Conservation (phyloP, 2,329 filamentous ascomycete genomes). For the Aspergillus fructus region DNA sequence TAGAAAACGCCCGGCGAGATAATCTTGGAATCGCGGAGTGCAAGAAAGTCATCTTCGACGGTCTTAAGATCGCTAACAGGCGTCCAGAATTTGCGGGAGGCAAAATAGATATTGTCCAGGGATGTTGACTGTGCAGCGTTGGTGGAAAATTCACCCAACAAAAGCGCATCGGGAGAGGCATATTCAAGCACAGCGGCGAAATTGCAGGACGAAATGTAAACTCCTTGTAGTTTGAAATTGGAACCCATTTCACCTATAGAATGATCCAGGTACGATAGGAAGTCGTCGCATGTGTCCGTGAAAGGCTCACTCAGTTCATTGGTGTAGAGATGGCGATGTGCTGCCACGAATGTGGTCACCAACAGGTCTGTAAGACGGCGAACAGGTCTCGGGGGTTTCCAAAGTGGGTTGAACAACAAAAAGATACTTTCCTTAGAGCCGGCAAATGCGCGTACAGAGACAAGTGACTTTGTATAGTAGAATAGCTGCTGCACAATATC, state of each 20-base stretch:
- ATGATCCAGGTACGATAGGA: slow-evolving; percentile 46
- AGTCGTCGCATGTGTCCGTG: slow-evolving; percentile 38
- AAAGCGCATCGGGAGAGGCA: slow-evolving; percentile 42
- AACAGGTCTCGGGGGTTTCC: slow-evolving; percentile 39
- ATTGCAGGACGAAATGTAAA: slow-evolving; percentile 56
- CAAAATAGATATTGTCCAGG: slow-evolving; percentile 13
- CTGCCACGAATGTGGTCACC: slow-evolving; percentile 53
- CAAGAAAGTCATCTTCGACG: slow-evolving; percentile 16
- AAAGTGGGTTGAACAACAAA: slow-evolving; percentile 54
- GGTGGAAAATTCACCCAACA: slow-evolving; percentile 28
- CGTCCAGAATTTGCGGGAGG: slow-evolving; percentile 26
- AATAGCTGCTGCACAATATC: slow-evolving; percentile 59
- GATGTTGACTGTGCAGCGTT: slow-evolving; percentile 12
- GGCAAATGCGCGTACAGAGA: slow-evolving; percentile 54
- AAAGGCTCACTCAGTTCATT: slow-evolving; percentile 38
- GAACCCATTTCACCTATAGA: slow-evolving; percentile 49
- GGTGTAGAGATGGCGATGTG: slow-evolving; percentile 53
- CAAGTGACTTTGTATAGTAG: slow-evolving; percentile 59
- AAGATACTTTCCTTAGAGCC: slow-evolving; percentile 58
- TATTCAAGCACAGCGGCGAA: slow-evolving; percentile 57
- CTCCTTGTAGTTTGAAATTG: slow-evolving; percentile 54
- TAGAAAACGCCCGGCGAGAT: slow-evolving; percentile 33
- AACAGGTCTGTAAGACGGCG: slow-evolving; percentile 30
- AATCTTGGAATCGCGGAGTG: slow-evolving; percentile 15
- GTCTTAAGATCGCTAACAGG: slow-evolving; percentile 10